Evolutionary conservation across 2,329 filamentous ascomycete species (phyloP).

Genomic region (Neonectria hederae): DNA sequence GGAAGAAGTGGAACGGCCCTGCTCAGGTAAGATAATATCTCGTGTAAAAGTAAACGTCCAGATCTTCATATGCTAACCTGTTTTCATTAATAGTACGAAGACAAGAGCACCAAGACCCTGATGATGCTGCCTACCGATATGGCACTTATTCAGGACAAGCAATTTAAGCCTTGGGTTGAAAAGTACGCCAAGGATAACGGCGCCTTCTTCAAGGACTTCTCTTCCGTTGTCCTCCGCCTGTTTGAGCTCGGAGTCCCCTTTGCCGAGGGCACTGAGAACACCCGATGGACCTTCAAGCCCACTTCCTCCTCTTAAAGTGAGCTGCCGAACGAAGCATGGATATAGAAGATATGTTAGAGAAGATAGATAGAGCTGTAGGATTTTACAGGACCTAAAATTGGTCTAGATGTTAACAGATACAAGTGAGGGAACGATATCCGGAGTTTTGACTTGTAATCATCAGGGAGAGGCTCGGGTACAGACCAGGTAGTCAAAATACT

Average conservation of each 20-base stretch:
- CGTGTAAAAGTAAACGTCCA: background rate
- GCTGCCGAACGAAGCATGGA: background rate
- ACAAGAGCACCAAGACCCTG: constrained; percentile 84
- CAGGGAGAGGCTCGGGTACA: constrained; percentile 24
- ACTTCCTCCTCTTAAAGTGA: constrained; percentile 47
- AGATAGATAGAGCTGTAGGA: constrained; percentile 18
- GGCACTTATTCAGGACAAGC: constrained; percentile 87
- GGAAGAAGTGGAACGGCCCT: constrained; percentile 91
- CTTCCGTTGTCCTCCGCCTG: constrained; percentile 78
- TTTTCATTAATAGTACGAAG: constrained; percentile 71
- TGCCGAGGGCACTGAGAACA: constrained; percentile 65
- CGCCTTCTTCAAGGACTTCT: constrained; percentile 93
- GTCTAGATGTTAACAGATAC: constrained; percentile 30
- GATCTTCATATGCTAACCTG: constrained; percentile 19
- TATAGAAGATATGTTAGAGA: background rate
- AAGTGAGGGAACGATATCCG: constrained; percentile 39
- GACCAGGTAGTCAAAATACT: constrained; percentile 18
- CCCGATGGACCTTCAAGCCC: constrained; percentile 72
- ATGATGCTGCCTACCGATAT: constrained; percentile 99
- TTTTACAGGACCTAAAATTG: constrained; percentile 30
- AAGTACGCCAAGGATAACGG: constrained; percentile 92
- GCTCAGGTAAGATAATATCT: constrained; percentile 62
- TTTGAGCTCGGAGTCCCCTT: constrained; percentile 97
- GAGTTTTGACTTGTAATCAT: constrained; percentile 42
- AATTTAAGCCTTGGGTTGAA: constrained; percentile 81